A percentile compares a stretch with the other conserved stretches of the same genome.
These are phyloP conservation scores for Dictyostelium citrinum DNA, from an alignment of 78 protist species.

Conservation along the genomic window DNA sequence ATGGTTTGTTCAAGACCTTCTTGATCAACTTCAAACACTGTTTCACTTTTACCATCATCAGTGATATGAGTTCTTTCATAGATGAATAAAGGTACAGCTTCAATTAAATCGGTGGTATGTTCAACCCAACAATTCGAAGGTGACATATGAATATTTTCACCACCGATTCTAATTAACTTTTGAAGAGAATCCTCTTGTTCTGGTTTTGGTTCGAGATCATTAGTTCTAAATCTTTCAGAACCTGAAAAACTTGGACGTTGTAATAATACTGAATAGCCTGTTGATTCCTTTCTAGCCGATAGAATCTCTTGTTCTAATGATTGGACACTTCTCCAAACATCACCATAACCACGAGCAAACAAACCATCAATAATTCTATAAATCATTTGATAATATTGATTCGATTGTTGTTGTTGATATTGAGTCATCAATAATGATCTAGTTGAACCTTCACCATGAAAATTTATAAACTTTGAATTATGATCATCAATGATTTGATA, in stretches of 20 bases:
- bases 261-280: constrained; percentile 22
- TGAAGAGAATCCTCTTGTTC: constrained; percentile 68
- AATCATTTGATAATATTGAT: not conserved
- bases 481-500: not conserved
- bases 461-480: not conserved
- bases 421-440: not conserved
- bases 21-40: constrained; percentile 73
- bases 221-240: constrained; percentile 52
- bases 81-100: constrained; percentile 77
- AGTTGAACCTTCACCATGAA: constrained; percentile 9
- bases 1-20: constrained; percentile 77
- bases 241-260: constrained; percentile 57
- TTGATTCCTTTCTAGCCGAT: not conserved
- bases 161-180: constrained; percentile 71
- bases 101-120: constrained; percentile 73
- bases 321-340: not conserved
- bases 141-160: constrained; percentile 60
- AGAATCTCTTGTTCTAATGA: not conserved
- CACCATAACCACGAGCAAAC: constrained; percentile 8
- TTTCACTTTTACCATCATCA: constrained; percentile 4
- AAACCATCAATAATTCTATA: not conserved
- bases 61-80: constrained; percentile 46
- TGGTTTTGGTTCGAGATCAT: constrained; percentile 55
- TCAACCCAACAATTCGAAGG: constrained; percentile 69
- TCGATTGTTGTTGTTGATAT: not conserved